A percentile compares a stretch with the other conserved stretches of the same genome.
These are phyloP conservation scores for Phlebiopsis flavidoalba DNA, from an alignment of 768 basidiomycete species.

Conservation along the genomic window DNA sequence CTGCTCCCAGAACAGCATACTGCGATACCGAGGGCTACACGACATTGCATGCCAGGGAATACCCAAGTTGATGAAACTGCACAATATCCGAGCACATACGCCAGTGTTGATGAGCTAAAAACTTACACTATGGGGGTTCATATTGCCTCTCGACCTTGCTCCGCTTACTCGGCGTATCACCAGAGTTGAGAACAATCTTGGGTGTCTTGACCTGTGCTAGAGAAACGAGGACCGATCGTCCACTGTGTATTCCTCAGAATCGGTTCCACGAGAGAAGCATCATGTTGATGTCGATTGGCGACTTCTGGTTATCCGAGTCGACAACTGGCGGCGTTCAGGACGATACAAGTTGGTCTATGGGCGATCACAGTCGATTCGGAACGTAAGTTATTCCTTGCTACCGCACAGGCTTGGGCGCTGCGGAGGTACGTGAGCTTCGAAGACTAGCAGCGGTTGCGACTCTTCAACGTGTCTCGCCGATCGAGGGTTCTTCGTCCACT, in stretches of 20 bases:
- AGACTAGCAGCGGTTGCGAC: conserved; percentile 77
- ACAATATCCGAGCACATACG: not conserved
- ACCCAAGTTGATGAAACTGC: conserved; percentile 76
- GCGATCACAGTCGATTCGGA: conserved; percentile 80
- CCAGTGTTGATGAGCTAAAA: not conserved
- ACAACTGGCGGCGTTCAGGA: conserved; percentile 75
- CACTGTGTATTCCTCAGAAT: conserved; percentile 90
- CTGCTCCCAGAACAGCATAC: conserved; percentile 82
- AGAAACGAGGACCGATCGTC: conserved; percentile 91
- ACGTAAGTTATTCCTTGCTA: conserved; percentile 44
- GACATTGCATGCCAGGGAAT: conserved; percentile 83
- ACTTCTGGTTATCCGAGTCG: conserved; percentile 38
- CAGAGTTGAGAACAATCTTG: conserved; percentile 93
- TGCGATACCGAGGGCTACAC: conserved; percentile 74
- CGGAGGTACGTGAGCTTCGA: conserved; percentile 70
- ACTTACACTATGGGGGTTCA: conserved; percentile 98
- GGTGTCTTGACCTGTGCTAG: conserved; percentile 89
- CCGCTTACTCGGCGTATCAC: conserved; percentile 91
- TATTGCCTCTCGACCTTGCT: conserved; percentile 92
- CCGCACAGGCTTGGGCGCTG: conserved; percentile 56
- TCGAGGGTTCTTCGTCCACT: conserved; percentile 97
- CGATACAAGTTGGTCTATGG: conserved; percentile 94
- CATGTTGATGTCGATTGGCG: conserved; percentile 77
- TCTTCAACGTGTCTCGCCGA: conserved; percentile 98
- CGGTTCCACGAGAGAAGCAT: conserved; percentile 87